Base-by-base conservation (phyloP, 2,329 filamentous ascomycete species). In the Fusarium solani-melongenae region DNA sequence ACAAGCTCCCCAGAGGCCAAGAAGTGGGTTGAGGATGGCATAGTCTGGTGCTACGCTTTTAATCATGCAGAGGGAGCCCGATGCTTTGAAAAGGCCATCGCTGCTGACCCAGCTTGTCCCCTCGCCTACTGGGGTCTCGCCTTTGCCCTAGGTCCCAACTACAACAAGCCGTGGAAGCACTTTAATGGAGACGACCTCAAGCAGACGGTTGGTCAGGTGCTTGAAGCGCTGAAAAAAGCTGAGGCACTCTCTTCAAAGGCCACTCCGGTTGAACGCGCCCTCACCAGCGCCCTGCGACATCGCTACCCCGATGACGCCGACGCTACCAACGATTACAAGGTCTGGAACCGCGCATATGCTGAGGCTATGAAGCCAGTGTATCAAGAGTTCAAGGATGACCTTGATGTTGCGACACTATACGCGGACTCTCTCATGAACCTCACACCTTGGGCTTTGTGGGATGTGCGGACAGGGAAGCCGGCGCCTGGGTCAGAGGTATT, bases 21-120 rank as follows among this genome's bases (percentile, higher is more conserved):
- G 75, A 82, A 75, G 39, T 94, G 92, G 92, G 93, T 92, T 74
- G 85, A 92, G 75, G 87, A 91, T 4, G 92, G 92, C 2, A 82
- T 94, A 17, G 84, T 89, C 15, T 94, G 92, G 92, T 86, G 85
- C 51, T 94, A 92, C 78, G 90, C 84, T 5, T 94, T 94, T 83
- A 93, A 94, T 75, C 92, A 93, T 72, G 89, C 90, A 68, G 92
- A 93, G 78, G 87, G 90, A 0, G 87, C 85, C 1, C 81, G 82
- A 34, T 93, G 91, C 78, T 93, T 93, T 74, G 83, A 89, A 71
- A 83, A 84, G 44, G 90, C 89, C 6, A 86, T 89, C 34, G 78
- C 81, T 2, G 77, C 84, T 44, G 91, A 93, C 71, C 75, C 82
- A 0, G 75, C 81, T 1, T 92, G 89, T 69, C 85, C 87, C 15